Percentiles rank a stretch among this genome's conserved stretches.
Evolutionary conservation across 176 grass and related monocot species (phyloP).

Genomic region (Pontederia crassipes): DNA sequence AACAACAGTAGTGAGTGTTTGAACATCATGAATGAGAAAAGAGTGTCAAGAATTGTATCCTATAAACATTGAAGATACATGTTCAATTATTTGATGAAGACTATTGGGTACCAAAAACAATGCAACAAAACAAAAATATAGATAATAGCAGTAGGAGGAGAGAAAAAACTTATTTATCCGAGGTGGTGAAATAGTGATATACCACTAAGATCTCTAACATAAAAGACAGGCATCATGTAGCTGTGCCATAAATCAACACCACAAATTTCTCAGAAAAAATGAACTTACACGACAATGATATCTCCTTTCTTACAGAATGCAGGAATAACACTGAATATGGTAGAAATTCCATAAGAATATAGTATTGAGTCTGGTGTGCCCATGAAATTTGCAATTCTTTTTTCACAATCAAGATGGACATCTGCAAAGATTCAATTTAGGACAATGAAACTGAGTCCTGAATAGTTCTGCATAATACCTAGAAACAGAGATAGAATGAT

Average conservation of each 20-base stretch:
- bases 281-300: constrained; percentile 84
- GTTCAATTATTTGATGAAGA: too few species aligned
- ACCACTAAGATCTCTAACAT: too few species aligned
- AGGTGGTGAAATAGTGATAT: too few species aligned
- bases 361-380: constrained; percentile 84
- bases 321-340: constrained; percentile 95
- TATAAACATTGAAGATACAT: too few species aligned
- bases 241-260: neutral
- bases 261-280: neutral
- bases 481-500: neutral
- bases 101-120: too few species aligned
- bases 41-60: too few species aligned
- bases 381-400: constrained; percentile 77
- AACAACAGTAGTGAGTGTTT: too few species aligned
- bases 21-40: too few species aligned
- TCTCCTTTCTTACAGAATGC: constrained; percentile 98
- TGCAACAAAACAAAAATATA: too few species aligned
- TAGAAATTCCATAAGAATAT: constrained; percentile 93
- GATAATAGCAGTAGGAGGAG: too few species aligned
- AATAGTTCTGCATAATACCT: neutral
- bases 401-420: constrained; percentile 94
- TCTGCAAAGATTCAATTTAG: constrained; percentile 38
- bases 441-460: neutral
- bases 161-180: too few species aligned
- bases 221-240: too few species aligned